A percentile compares a stretch with the other conserved stretches of the same genome.
phyloP scores from a whole-genome alignment of 1,139 yeast genomes.

The Kurtzmaniella quercitrusa region DNA sequence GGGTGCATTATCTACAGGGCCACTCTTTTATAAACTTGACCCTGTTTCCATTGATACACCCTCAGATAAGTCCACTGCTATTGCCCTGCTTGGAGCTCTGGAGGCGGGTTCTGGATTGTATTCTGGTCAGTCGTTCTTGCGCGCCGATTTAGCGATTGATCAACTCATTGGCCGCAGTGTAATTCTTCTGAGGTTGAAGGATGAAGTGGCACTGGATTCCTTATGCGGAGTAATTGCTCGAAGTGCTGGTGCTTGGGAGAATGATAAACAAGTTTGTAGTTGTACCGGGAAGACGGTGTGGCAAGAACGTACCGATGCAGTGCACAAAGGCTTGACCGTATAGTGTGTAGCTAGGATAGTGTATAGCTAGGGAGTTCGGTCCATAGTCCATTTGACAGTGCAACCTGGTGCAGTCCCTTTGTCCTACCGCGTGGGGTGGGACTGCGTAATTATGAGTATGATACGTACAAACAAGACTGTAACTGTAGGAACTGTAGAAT shows the following conservation, averaged over 20 bases:
- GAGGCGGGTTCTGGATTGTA: conserved; percentile 15
- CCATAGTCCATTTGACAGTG: background rate
- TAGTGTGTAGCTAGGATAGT: conserved; percentile 8
- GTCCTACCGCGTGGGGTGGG: background rate
- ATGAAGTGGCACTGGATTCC: conserved; percentile 38
- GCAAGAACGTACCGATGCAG: conserved; percentile 86
- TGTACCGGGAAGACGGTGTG: conserved; percentile 95
- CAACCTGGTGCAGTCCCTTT: background rate
- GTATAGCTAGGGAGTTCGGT: background rate
- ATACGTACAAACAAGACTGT: background rate
- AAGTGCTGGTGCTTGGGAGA: conserved; percentile 97
- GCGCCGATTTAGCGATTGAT: conserved; percentile 51
- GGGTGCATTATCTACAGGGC: conserved; percentile 73
- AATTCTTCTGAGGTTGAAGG: conserved; percentile 48
- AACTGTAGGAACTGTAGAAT: background rate
- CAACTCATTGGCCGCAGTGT: conserved; percentile 81
- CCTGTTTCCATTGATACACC: conserved; percentile 43
- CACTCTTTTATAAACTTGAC: conserved; percentile 40
- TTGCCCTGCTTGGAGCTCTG: conserved; percentile 29
- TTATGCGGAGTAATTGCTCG: conserved; percentile 89
- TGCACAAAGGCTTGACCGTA: conserved; percentile 43
- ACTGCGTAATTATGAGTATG: background rate
- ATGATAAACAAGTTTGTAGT: conserved; percentile 86
- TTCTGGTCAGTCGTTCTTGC: conserved; percentile 64
- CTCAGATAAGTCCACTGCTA: conserved; percentile 27